These are phyloP conservation scores for Komagataella pastoris DNA, from an alignment of 805 yeast genomes.

Conservation along the genomic window DNA sequence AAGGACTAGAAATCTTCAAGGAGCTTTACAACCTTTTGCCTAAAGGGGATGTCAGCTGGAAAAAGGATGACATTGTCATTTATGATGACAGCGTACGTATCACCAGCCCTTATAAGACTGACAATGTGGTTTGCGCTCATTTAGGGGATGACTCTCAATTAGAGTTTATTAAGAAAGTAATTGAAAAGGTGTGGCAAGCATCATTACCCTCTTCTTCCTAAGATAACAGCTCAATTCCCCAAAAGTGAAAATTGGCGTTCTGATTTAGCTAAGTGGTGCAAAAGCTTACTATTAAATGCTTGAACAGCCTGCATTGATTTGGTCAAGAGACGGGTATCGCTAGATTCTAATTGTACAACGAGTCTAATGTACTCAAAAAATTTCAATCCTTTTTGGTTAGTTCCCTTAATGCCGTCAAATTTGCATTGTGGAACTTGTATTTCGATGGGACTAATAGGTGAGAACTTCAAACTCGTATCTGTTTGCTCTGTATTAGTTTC, in stretches of 20 bases:
- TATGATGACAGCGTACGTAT: slow-evolving; percentile 22
- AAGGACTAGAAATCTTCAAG: slow-evolving; percentile 14
- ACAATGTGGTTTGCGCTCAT: slow-evolving; percentile 13
- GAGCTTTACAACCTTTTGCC: slow-evolving; percentile 16
- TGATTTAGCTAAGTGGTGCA: neutral
- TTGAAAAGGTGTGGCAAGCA: slow-evolving; percentile 34
- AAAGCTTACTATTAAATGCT: neutral
- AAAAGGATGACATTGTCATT: slow-evolving; percentile 21
- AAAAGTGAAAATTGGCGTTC: neutral
- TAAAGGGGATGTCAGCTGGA: slow-evolving; percentile 18
- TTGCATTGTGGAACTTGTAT: slow-evolving; percentile 9
- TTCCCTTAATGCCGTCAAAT: slow-evolving; percentile 60
- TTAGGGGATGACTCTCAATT: slow-evolving; percentile 15
- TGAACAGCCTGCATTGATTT: neutral
- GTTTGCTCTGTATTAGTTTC: neutral
- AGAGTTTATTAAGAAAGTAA: slow-evolving; percentile 28
- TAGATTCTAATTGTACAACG: slow-evolving; percentile 10
- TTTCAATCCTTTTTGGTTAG: slow-evolving; percentile 34
- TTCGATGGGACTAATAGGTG: neutral
- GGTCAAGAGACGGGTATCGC: neutral
- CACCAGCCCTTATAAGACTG: slow-evolving; percentile 24
- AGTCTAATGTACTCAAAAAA: slow-evolving; percentile 34
- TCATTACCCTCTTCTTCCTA: neutral
- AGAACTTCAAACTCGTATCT: neutral
- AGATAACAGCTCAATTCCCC: neutral